Conservation (phyloP, 140 eudicot species). For the Bidens hawaiensis region DNA sequence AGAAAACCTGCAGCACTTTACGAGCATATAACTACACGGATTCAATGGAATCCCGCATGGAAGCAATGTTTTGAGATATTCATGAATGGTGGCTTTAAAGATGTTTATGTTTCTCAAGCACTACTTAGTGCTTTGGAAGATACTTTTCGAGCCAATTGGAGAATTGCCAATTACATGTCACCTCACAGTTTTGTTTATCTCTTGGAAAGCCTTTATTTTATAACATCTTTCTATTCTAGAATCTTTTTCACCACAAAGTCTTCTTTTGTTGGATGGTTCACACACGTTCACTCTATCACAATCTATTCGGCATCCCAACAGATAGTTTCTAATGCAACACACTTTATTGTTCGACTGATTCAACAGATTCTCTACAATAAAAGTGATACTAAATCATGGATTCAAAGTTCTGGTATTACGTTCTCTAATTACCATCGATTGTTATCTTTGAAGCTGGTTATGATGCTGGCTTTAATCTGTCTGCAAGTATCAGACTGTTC, state of each 20-base stretch:
- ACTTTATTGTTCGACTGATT: slow-evolving; percentile 19
- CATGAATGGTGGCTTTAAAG: background rate
- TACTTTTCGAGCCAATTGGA: slow-evolving; percentile 38
- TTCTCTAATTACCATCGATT: slow-evolving; percentile 16
- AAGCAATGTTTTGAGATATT: slow-evolving; percentile 22
- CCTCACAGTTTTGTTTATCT: slow-evolving; percentile 51
- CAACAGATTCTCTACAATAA: slow-evolving; percentile 13
- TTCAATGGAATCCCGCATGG: slow-evolving; percentile 30
- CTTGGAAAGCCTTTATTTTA: slow-evolving; percentile 43
- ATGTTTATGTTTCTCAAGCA: slow-evolving; percentile 4
- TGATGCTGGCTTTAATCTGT: slow-evolving; percentile 15
- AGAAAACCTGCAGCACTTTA: slow-evolving; percentile 19
- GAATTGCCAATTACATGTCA: slow-evolving; percentile 33
- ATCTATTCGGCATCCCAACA: background rate
- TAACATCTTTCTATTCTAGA: slow-evolving; percentile 20
- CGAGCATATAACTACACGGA: slow-evolving; percentile 6
- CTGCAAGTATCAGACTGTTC: slow-evolving; percentile 9
- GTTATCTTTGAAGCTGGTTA: slow-evolving; percentile 30
- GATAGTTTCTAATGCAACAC: background rate
- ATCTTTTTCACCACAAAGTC: slow-evolving; percentile 42
- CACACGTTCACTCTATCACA: slow-evolving; percentile 8
- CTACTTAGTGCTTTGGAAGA: slow-evolving; percentile 33
- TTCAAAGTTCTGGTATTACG: background rate
- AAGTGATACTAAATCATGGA: slow-evolving; percentile 28
- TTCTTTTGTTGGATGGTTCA: slow-evolving; percentile 49